A percentile compares a stretch with the other conserved stretches of the same genome.
Evolutionary conservation across 768 basidiomycete genomes (phyloP).

Genomic region (Calocera viscosa): DNA sequence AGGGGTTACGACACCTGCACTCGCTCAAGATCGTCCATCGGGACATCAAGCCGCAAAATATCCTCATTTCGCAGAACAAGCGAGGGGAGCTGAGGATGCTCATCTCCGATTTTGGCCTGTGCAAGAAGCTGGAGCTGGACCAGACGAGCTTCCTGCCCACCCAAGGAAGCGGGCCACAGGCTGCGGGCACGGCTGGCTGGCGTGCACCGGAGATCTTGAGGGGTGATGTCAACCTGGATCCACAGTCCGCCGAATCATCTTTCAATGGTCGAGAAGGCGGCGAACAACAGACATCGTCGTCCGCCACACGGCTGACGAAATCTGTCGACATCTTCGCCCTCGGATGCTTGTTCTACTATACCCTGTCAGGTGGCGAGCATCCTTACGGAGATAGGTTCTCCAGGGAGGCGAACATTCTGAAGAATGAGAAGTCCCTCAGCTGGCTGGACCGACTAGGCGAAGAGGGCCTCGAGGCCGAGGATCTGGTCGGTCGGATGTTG

Average conservation of each 20-base stretch:
- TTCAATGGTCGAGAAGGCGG: constrained; percentile 15
- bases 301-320: constrained; percentile 64
- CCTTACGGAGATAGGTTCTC: constrained; percentile 91
- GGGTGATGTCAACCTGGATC: constrained; percentile 88
- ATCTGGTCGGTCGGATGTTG: constrained; percentile 71
- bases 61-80: constrained; percentile 67
- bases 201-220: constrained; percentile 91
- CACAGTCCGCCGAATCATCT: constrained; percentile 32
- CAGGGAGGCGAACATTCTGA: constrained; percentile 86
- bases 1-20: constrained; percentile 81
- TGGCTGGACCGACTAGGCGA: constrained; percentile 73
- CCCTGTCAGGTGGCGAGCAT: constrained; percentile 77
- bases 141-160: constrained; percentile 95
- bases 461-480: constrained; percentile 81
- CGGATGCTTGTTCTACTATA: constrained; percentile 91
- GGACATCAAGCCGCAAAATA: constrained; percentile 98
- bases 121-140: constrained; percentile 87
- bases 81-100: constrained; percentile 61
- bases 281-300: background rate
- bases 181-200: constrained; percentile 92
- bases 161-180: constrained; percentile 65
- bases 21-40: constrained; percentile 92
- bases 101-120: constrained; percentile 94
- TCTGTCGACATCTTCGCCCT: constrained; percentile 94
- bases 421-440: constrained; percentile 57